Conservation (phyloP, 768 basidiomycete genomes). For the Phlegmacium glaucopus region DNA sequence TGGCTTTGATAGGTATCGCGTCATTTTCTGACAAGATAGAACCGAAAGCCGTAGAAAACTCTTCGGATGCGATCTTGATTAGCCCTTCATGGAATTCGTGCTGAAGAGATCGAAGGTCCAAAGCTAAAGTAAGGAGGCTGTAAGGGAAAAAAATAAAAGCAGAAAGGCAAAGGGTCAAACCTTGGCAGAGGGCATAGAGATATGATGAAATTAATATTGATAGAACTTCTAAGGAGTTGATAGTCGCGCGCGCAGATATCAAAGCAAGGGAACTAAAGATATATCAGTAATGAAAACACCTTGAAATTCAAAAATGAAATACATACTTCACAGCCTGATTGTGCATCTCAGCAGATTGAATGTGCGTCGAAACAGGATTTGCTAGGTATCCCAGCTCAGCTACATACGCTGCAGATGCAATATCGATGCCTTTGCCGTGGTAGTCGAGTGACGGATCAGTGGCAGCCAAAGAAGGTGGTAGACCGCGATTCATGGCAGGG, state of each 20-base stretch:
- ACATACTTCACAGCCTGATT: slow-evolving; percentile 89
- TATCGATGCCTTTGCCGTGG: slow-evolving; percentile 82
- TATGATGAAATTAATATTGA: slow-evolving; percentile 73
- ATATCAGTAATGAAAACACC: slow-evolving; percentile 5
- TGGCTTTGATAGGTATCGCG: slow-evolving; percentile 28
- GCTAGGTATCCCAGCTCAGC: slow-evolving; percentile 81
- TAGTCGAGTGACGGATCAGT: slow-evolving; percentile 82
- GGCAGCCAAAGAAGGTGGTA: slow-evolving; percentile 77
- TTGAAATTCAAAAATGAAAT: not conserved
- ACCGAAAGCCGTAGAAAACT: slow-evolving; percentile 45
- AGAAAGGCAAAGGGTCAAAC: slow-evolving; percentile 19
- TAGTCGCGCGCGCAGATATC: slow-evolving; percentile 77
- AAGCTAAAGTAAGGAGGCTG: slow-evolving; percentile 36
- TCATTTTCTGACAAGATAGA: slow-evolving; percentile 32
- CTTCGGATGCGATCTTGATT: slow-evolving; percentile 43
- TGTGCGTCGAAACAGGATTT: slow-evolving; percentile 79
- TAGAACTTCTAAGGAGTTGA: slow-evolving; percentile 75
- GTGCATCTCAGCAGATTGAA: slow-evolving; percentile 89
- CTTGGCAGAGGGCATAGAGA: slow-evolving; percentile 70
- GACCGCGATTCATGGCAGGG: slow-evolving; percentile 75
- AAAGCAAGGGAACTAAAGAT: slow-evolving; percentile 69
- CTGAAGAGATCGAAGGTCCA: slow-evolving; percentile 79
- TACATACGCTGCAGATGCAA: slow-evolving; percentile 78
- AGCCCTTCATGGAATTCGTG: slow-evolving; percentile 55
- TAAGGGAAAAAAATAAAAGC: not conserved